Evolutionary conservation across 257 asterid genomes (phyloP).

Genomic region (Ballota nigra): DNA sequence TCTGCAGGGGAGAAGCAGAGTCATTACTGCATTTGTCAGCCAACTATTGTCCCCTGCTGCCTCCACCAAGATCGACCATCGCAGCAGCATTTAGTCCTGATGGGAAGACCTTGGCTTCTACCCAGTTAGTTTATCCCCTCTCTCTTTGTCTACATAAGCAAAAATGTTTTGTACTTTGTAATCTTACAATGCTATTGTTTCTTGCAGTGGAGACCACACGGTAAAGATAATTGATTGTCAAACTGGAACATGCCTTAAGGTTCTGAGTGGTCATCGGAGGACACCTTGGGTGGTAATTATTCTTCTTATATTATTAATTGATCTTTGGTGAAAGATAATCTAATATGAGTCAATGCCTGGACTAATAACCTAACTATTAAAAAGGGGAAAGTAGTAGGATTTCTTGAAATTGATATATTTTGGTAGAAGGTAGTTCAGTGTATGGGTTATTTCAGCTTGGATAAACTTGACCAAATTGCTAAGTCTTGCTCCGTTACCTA

Average conservation of each 20-base stretch:
- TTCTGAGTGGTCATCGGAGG: constrained; percentile 95
- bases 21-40: constrained; percentile 80
- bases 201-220: constrained; percentile 93
- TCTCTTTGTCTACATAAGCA: constrained; percentile 1
- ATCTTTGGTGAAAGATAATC: not conserved
- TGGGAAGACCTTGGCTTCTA: constrained; percentile 92
- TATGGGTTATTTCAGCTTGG: constrained; percentile 25
- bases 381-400: not conserved
- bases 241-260: constrained; percentile 91
- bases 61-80: constrained; percentile 97
- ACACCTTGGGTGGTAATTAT: constrained; percentile 99
- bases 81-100: constrained; percentile 98
- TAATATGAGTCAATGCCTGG: not conserved
- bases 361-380: not conserved
- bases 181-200: constrained; percentile 15
- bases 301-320: constrained; percentile 19
- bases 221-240: constrained; percentile 90
- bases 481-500: constrained; percentile 22
- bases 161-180: not conserved
- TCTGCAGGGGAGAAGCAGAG: constrained; percentile 84
- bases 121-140: constrained; percentile 57
- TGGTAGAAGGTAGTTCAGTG: not conserved
- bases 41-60: constrained; percentile 77
- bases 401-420: not conserved
- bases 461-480: not conserved